phyloP scores from a whole-genome alignment of 106 monocot species.

The Apostasia shenzhenica region DNA sequence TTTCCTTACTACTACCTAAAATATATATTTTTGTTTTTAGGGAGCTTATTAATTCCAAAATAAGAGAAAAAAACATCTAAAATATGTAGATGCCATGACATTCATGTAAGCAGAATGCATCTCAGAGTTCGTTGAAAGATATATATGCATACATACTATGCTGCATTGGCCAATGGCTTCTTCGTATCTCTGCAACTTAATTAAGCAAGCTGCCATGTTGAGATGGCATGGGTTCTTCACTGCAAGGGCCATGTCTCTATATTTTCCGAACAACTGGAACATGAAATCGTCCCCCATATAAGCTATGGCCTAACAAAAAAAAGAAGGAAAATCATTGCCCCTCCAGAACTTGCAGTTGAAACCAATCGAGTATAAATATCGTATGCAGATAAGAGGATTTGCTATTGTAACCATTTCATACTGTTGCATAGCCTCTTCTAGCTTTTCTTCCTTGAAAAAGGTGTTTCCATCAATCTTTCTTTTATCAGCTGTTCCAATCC shows the following conservation, averaged over 20 bases:
- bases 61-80: too few species aligned
- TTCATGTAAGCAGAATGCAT: not conserved
- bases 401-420: constrained; percentile 86
- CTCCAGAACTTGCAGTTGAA: not conserved
- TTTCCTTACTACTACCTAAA: too few species aligned
- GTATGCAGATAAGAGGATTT: not conserved
- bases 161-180: constrained; percentile 94
- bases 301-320: constrained; percentile 71
- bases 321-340: not conserved
- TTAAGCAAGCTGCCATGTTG: constrained; percentile 84
- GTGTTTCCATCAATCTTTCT: constrained; percentile 77
- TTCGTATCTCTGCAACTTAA: constrained; percentile 74
- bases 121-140: not conserved
- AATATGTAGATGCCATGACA: not conserved
- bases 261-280: constrained; percentile 99
- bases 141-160: constrained; percentile 44
- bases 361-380: not conserved
- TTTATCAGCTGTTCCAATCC: constrained; percentile 90
- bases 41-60: too few species aligned
- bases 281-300: constrained; percentile 99
- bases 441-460: constrained; percentile 79
- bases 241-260: constrained; percentile 92
- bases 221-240: constrained; percentile 99
- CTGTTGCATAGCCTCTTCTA: constrained; percentile 96
- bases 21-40: too few species aligned